These are phyloP conservation scores for Penicillium crystallinum DNA, from an alignment of 495 filamentous ascomycete genomes.

Conservation along the genomic window DNA sequence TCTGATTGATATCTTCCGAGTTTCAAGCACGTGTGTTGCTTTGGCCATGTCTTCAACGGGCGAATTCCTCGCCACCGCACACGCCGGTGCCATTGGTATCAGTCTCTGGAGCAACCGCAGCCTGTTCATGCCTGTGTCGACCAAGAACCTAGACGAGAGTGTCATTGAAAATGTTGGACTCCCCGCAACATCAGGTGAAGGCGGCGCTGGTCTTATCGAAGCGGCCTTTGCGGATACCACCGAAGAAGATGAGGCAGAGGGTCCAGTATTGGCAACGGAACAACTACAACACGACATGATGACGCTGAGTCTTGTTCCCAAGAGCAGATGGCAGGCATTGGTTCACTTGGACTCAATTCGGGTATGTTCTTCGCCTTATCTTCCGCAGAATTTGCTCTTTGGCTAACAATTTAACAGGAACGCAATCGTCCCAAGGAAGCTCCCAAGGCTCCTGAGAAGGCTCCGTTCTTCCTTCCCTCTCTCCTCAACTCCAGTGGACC, in stretches of 20 bases:
- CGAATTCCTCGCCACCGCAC: constrained; percentile 86
- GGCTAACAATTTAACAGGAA: constrained; percentile 35
- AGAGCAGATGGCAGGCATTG: constrained; percentile 87
- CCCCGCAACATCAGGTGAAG: constrained; percentile 80
- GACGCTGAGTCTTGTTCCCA: constrained; percentile 84
- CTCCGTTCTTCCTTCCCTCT: constrained; percentile 91
- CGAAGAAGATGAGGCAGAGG: constrained; percentile 44
- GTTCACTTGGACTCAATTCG: constrained; percentile 86
- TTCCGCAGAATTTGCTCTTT: not conserved
- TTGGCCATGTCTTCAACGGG: constrained; percentile 84
- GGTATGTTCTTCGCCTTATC: constrained; percentile 25
- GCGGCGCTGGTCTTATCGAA: constrained; percentile 63
- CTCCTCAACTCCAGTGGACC: constrained; percentile 39
- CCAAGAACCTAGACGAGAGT: constrained; percentile 69
- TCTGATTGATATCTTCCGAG: constrained; percentile 80
- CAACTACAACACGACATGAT: constrained; percentile 76
- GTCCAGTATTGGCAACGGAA: constrained; percentile 52
- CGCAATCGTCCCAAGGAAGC: constrained; percentile 93
- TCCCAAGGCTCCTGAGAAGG: constrained; percentile 87
- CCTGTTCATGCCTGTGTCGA: constrained; percentile 81
- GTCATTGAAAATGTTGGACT: constrained; percentile 57
- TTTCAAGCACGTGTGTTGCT: constrained; percentile 69
- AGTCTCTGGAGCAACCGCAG: constrained; percentile 91
- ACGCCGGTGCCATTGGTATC: constrained; percentile 79
- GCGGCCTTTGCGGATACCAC: constrained; percentile 58